Percentiles rank a stretch among this genome's conserved stretches.
Evolutionary conservation across 768 basidiomycete species (phyloP).

Genomic region (Dioszegia hungarica): DNA sequence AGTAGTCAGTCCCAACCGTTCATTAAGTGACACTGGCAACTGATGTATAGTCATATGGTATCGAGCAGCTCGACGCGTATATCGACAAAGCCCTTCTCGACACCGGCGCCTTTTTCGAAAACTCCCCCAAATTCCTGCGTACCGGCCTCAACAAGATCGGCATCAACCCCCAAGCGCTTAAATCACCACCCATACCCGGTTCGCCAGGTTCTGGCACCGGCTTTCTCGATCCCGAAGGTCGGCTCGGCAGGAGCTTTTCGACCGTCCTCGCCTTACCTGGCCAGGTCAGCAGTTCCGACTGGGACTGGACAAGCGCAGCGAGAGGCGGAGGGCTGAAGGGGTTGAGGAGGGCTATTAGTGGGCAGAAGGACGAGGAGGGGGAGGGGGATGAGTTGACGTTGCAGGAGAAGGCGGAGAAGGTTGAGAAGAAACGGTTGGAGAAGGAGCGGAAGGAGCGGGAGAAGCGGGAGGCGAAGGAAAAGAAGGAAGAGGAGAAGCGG

Average conservation of each 20-base stretch:
- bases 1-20: not conserved
- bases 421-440: not conserved
- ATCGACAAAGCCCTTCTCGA: constrained; percentile 6
- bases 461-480: not conserved
- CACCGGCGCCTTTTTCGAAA: constrained; percentile 6
- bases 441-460: not conserved
- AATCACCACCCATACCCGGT: not conserved
- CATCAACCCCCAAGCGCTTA: not conserved
- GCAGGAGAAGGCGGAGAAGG: not conserved
- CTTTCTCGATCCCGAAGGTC: not conserved
- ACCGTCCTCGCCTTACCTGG: not conserved
- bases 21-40: not conserved
- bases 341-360: not conserved
- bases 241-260: not conserved
- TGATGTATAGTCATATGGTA: constrained; percentile 1
- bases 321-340: not conserved
- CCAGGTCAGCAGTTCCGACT: not conserved
- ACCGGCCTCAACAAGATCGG: not conserved
- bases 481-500: not conserved
- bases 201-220: too few relatives aligned
- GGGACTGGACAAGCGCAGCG: not conserved
- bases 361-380: not conserved
- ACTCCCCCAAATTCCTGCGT: constrained; percentile 3
- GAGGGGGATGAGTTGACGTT: not conserved
- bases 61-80: constrained; percentile 4